Base-by-base conservation (phyloP, 495 filamentous ascomycete species). In the Penicillium psychrofluorescens region DNA sequence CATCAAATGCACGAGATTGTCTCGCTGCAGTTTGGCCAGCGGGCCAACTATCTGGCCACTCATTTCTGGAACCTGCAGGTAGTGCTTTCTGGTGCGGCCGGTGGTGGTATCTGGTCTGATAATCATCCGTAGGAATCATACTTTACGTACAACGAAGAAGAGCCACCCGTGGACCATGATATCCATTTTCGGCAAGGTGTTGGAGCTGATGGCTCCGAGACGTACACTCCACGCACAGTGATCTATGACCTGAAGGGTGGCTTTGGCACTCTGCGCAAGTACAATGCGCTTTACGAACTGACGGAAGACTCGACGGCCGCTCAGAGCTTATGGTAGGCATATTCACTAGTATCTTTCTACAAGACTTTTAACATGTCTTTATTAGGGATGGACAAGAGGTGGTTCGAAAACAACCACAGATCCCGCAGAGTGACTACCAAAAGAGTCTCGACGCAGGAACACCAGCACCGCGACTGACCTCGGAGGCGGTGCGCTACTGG, bases 21-120 rank as follows among this genome's bases (percentile, higher is more conserved):
- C 44, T 95, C 92, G 1, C 67, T 97, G 35, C 92, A 99, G 68
- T 78, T 97, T 41, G 92, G 92, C 33, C 87, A 95, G 54, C 81
- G 83, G 58, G 86, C 83, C 55, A 99, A 99, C 67, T 95, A 96
- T 54, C 62, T 96, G 27, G 90, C 84, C n/a, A 95, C 88, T 0
- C 92, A 99, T 69, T 97, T 95, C 61, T 99, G 94, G 94, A 99
- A 99, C 54, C 74, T 88, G 27, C 91, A 96, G 72, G 83, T 86
- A 69, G 11, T 40, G 51, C 40, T 11, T 16, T 10, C 13, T 7
- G 7, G 15, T 10, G 22, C 37, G 10, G 9, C 29, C 34, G 2
- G 35, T 45, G 2, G 35, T 45, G 30, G 16, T 27, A 38, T 43
- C 45, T 27, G 16, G 11, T 54, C 50, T 70, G 36, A 55, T 44